Evolutionary conservation across 305 asterid genomes (phyloP).

Genomic region (Fraxinus sp.): DNA sequence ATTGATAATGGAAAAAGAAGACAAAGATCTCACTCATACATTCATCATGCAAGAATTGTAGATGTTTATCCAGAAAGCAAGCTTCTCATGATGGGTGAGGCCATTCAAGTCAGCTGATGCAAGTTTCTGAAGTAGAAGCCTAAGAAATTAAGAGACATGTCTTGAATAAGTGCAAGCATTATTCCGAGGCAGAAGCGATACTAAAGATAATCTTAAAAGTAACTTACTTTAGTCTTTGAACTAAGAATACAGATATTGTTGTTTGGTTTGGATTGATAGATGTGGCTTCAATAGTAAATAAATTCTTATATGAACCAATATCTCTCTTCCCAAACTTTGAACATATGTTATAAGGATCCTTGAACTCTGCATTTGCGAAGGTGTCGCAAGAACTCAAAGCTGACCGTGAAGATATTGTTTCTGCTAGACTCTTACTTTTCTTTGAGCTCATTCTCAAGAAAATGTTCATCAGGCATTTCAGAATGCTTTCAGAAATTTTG

Average conservation of each 20-base stretch:
- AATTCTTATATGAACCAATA: slow-evolving; percentile 66
- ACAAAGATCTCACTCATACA: slow-evolving; percentile 34
- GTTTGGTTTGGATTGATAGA: slow-evolving; percentile 59
- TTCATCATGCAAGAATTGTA: slow-evolving; percentile 90
- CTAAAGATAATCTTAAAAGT: not conserved
- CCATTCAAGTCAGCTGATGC: slow-evolving; percentile 48
- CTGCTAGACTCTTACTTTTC: slow-evolving; percentile 40
- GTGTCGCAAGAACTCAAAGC: slow-evolving; percentile 32
- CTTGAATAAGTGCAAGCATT: slow-evolving; percentile 9
- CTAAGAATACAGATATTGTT: slow-evolving; percentile 58
- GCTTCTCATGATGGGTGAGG: slow-evolving; percentile 74
- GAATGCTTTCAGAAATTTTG: slow-evolving; percentile 59
- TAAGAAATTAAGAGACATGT: slow-evolving; percentile 27
- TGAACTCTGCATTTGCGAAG: slow-evolving; percentile 29
- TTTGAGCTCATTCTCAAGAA: slow-evolving; percentile 61
- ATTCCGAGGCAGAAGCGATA: not conserved
- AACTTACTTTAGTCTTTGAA: slow-evolving; percentile 67
- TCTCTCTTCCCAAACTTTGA: slow-evolving; percentile 56
- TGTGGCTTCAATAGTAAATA: slow-evolving; percentile 48
- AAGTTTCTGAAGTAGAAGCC: slow-evolving; percentile 61
- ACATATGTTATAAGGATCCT: slow-evolving; percentile 57
- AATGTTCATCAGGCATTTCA: slow-evolving; percentile 62
- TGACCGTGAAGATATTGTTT: slow-evolving; percentile 41
- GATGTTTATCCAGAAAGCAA: slow-evolving; percentile 83
- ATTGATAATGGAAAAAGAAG: not conserved